phyloP scores from a whole-genome alignment of 108 stramenopile genomes.

The Stephanodiscus minutulus region DNA sequence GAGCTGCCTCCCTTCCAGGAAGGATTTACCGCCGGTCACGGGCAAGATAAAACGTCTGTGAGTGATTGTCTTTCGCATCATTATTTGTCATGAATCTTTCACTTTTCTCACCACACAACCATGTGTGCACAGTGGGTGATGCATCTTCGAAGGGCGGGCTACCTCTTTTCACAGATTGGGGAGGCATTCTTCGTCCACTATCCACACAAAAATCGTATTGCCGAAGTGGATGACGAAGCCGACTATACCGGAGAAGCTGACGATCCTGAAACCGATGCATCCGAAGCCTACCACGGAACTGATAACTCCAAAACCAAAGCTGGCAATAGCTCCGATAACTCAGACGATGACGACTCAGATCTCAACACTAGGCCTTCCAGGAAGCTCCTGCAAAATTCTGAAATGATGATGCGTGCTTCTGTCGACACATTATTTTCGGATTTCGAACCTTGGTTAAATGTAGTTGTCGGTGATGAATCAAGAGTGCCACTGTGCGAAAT shows the following conservation, averaged over 20 bases:
- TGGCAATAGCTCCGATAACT: no score
- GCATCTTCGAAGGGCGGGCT: constrained; percentile 71
- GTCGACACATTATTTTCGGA: constrained; percentile 74
- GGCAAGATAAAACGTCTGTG: no score
- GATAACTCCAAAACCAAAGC: no score
- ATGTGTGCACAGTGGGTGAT: constrained; percentile 57
- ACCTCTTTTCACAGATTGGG: constrained; percentile 63
- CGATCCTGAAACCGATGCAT: no score
- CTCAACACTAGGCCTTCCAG: no score
- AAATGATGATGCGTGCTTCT: constrained; percentile 65
- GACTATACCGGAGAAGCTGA: no score
- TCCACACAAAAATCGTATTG: no score
- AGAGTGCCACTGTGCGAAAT: constrained; percentile 56
- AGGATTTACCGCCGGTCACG: no score
- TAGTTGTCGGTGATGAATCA: constrained; percentile 47
- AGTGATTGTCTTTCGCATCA: background rate
- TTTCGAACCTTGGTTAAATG: constrained; percentile 66
- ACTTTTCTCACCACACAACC: background rate
- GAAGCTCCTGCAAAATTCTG: no score
- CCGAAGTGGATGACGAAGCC: no score
- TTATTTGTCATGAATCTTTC: background rate
- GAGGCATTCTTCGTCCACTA: constrained; percentile 80
- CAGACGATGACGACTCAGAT: no score
- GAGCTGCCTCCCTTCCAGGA: no score
- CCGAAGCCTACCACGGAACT: constrained; percentile 30